phyloP scores from a whole-genome alignment of 2,329 filamentous ascomycete species.

The Sporothrix phasma region DNA sequence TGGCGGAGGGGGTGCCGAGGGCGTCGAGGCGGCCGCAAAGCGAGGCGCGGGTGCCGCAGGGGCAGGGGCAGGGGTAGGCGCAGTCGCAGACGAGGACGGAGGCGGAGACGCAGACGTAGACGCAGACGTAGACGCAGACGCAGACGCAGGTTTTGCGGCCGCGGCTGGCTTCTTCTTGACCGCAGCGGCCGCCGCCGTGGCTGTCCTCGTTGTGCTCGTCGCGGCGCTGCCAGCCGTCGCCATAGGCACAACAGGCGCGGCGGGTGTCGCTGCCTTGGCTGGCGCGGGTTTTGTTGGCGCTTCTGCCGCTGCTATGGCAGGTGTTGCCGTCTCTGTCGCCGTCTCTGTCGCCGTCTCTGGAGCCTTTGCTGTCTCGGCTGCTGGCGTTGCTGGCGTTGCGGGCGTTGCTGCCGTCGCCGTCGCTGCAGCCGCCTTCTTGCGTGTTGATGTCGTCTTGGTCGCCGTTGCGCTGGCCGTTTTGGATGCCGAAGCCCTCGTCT shows the following conservation, averaged over 20 bases:
- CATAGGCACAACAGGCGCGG: no score
- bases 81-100: not conserved
- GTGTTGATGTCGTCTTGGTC: constrained; percentile 6
- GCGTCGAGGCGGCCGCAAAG: not conserved
- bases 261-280: not conserved
- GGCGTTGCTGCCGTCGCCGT: not conserved
- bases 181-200: not conserved
- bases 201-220: not conserved
- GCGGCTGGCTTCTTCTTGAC: not conserved
- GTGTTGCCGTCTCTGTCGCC: not conserved
- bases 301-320: not conserved
- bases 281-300: not conserved
- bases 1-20: not conserved
- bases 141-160: no score
- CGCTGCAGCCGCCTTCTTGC: not conserved
- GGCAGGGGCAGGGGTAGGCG: not conserved
- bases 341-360: not conserved
- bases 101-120: no score
- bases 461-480: constrained; percentile 2
- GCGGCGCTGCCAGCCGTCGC: not conserved
- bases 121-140: not conserved
- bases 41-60: not conserved
- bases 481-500: constrained; percentile 4
- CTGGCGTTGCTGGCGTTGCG: no score
- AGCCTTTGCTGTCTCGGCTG: not conserved